A percentile compares a stretch with the other conserved stretches of the same genome.
Evolutionary conservation across 148 eudicot species (phyloP).

Genomic region (Fallopia convolvulus): DNA sequence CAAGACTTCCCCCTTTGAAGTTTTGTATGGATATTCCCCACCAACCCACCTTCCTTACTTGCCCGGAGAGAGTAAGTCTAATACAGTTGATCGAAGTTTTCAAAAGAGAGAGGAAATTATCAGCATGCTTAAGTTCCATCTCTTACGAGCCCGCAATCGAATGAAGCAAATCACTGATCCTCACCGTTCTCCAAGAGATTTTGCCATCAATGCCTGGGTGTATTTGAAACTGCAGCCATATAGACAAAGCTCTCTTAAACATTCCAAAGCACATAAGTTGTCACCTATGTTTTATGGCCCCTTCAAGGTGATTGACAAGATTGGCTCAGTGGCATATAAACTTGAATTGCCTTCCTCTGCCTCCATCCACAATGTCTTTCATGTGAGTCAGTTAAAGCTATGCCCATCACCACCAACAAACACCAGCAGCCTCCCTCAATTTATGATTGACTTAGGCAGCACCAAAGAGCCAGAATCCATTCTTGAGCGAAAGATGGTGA

Average conservation of each 20-base stretch:
- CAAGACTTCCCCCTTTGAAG: background rate
- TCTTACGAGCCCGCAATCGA: background rate
- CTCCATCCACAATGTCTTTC: slow-evolving; percentile 17
- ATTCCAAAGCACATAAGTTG: background rate
- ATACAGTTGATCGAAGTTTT: background rate
- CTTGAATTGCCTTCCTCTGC: background rate
- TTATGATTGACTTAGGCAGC: no score
- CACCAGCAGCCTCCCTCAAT: background rate
- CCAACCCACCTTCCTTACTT: background rate
- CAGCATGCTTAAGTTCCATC: background rate
- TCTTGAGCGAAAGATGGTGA: background rate
- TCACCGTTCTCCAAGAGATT: no score
- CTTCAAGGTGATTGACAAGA: background rate
- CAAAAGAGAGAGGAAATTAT: background rate
- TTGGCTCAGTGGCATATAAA: background rate
- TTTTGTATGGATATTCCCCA: background rate
- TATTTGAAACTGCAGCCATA: background rate
- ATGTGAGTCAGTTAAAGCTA: background rate
- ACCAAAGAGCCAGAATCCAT: background rate
- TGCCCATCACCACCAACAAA: background rate
- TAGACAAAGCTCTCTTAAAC: background rate
- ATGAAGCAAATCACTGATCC: background rate
- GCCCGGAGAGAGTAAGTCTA: background rate
- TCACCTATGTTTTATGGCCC: background rate
- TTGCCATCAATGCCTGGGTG: background rate